Conservation (phyloP, 164 flowering plant genomes). For the Stephania yunnanensis region DNA sequence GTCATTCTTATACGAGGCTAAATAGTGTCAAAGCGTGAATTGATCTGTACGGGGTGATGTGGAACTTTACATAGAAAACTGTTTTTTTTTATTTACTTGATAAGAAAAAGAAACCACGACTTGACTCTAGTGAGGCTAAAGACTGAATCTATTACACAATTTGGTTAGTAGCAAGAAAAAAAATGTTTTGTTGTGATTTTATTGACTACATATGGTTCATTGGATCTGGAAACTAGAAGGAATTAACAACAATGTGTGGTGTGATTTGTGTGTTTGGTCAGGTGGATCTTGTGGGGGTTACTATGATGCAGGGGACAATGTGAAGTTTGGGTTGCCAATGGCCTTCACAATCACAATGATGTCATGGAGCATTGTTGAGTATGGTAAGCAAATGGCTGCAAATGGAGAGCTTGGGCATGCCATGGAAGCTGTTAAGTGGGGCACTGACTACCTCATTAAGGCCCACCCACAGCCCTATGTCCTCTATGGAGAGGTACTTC, state of each 20-base stretch:
- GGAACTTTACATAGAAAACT: too few species aligned
- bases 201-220: background rate
- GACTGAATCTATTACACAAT: too few species aligned
- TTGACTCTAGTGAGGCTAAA: too few species aligned
- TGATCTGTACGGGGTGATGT: too few species aligned
- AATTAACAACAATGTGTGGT: background rate
- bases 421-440: slow-evolving; percentile 90
- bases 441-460: slow-evolving; percentile 86
- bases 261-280: slow-evolving; percentile 12
- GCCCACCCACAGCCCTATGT: slow-evolving; percentile 87
- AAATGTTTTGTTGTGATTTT: too few species aligned
- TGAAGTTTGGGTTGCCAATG: slow-evolving; percentile 95
- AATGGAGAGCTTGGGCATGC: slow-evolving; percentile 82
- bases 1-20: too few species aligned
- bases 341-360: slow-evolving; percentile 93
- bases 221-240: background rate
- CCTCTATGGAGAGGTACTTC: slow-evolving; percentile 75
- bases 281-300: slow-evolving; percentile 97
- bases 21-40: too few species aligned
- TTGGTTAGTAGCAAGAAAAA: too few species aligned
- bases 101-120: too few species aligned
- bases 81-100: too few species aligned
- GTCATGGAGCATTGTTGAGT: slow-evolving; percentile 86
- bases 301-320: slow-evolving; percentile 98
- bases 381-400: slow-evolving; percentile 64